Percentiles rank a stretch among this genome's conserved stretches.
Conservation (phyloP, 1,139 yeast species). For the Saccharomyces hybrid region DNA sequence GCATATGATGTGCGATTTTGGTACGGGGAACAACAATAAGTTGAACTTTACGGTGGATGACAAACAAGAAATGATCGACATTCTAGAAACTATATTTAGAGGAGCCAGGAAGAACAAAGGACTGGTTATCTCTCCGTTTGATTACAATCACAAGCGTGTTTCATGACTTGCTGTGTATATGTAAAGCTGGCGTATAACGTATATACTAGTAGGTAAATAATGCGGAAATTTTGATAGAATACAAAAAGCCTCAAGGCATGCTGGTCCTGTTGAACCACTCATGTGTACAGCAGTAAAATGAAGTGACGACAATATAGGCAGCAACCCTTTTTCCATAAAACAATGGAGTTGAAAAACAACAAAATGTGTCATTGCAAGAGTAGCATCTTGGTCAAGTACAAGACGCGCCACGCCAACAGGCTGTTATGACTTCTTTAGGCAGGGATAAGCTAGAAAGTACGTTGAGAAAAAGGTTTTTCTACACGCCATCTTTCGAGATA, state of each 20-base stretch:
- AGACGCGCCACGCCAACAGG: too few species aligned
- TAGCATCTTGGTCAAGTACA: too few species aligned
- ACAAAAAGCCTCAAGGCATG: neutral
- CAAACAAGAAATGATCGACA: slow-evolving; percentile 85
- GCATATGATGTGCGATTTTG: slow-evolving; percentile 97
- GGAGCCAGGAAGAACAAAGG: slow-evolving; percentile 95
- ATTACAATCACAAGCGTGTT: slow-evolving; percentile 28
- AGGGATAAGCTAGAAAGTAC: slow-evolving; percentile 87
- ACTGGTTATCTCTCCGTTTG: slow-evolving; percentile 69
- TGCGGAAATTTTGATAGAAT: neutral
- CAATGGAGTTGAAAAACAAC: neutral
- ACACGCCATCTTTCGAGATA: slow-evolving; percentile 92
- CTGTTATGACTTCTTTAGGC: slow-evolving; percentile 38
- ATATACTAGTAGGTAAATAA: neutral
- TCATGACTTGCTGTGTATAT: neutral
- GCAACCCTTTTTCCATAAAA: neutral
- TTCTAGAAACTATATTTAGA: slow-evolving; percentile 78
- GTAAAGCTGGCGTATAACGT: neutral
- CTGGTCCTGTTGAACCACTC: neutral
- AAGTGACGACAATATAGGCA: neutral
- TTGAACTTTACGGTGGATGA: slow-evolving; percentile 71
- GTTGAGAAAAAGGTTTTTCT: slow-evolving; percentile 90
- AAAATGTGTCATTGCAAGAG: neutral
- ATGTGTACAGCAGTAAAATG: neutral
- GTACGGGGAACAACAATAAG: slow-evolving; percentile 95